These are phyloP conservation scores for Thamnidium elegans DNA, from an alignment of 192 early-diverging fungal genomes.

Conservation along the genomic window DNA sequence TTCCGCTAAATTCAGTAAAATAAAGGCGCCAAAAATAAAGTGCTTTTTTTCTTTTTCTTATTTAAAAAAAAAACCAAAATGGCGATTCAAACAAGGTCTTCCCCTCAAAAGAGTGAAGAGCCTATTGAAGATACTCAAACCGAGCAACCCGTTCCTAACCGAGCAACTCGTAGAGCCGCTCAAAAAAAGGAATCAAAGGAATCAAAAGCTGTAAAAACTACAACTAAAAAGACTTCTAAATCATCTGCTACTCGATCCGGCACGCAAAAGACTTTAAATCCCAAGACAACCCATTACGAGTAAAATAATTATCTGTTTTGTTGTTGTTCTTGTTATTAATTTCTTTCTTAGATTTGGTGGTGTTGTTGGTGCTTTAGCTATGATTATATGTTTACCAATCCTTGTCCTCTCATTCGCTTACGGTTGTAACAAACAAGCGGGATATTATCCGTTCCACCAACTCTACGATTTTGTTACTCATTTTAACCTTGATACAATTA, in stretches of 20 bases:
- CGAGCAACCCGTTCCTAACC: background rate
- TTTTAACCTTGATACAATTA: background rate
- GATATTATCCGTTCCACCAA: constrained; percentile 51
- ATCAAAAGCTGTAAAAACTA: background rate
- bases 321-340: background rate
- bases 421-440: constrained; percentile 42
- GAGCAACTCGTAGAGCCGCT: constrained; percentile 10
- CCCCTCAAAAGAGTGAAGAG: too few relatives aligned
- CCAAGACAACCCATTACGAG: constrained; percentile 72
- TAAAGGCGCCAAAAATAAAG: too few relatives aligned
- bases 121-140: too few relatives aligned
- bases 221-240: background rate
- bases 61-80: too few relatives aligned
- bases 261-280: constrained; percentile 44
- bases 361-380: constrained; percentile 54
- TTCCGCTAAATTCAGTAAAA: too few relatives aligned
- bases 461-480: constrained; percentile 5
- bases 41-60: too few relatives aligned
- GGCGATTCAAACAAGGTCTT: too few relatives aligned
- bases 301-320: background rate
- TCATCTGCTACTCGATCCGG: background rate
- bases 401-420: constrained; percentile 45
- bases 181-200: constrained; percentile 4
- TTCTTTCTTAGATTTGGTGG: constrained; percentile 57
- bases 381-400: constrained; percentile 47